Percentiles rank a stretch among this genome's conserved stretches.
These are phyloP conservation scores for Helminthosporium solani DNA, from an alignment of 2,329 filamentous ascomycete genomes.

Conservation along the genomic window DNA sequence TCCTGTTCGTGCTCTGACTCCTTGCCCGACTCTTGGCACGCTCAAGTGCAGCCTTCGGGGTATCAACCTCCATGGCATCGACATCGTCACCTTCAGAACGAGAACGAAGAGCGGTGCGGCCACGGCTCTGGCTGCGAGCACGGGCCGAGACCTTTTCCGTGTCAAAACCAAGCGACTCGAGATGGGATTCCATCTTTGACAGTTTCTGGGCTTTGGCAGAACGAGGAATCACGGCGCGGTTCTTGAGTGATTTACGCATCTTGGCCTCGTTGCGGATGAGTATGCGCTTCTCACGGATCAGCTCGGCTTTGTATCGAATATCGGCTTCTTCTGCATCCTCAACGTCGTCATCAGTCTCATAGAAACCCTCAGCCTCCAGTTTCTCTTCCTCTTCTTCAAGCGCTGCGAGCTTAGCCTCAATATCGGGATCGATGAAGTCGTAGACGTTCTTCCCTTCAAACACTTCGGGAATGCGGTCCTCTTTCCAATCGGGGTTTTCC, in stretches of 20 bases:
- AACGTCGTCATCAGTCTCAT: conserved; percentile 71
- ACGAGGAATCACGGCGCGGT: conserved; percentile 88
- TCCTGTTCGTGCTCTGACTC: conserved; percentile 66
- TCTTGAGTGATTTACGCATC: conserved; percentile 97
- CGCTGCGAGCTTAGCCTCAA: conserved; percentile 86
- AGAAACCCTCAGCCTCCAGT: conserved; percentile 88
- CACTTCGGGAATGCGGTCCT: conserved; percentile 92
- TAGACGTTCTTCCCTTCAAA: conserved; percentile 96
- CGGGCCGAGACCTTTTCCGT: conserved; percentile 72
- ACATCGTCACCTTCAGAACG: conserved; percentile 54
- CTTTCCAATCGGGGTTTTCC: conserved; percentile 88
- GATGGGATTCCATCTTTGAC: conserved; percentile 80
- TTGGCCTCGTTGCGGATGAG: conserved; percentile 91
- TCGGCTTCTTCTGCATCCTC: conserved; percentile 89
- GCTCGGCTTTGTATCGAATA: conserved; percentile 83
- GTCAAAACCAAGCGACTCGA: conserved; percentile 84
- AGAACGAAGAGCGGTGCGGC: conserved; percentile 67
- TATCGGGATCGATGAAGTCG: conserved; percentile 96
- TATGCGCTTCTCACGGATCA: conserved; percentile 92
- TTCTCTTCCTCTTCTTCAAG: conserved; percentile 95
- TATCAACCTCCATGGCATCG: conserved; percentile 70
- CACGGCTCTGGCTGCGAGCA: conserved; percentile 69
- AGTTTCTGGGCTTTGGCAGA: conserved; percentile 77
- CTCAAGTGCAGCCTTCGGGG: conserved; percentile 41
- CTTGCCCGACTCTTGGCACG: conserved; percentile 71